Conservation (phyloP, 176 grass and related monocot genomes). For the Coix lacrymajobi region DNA sequence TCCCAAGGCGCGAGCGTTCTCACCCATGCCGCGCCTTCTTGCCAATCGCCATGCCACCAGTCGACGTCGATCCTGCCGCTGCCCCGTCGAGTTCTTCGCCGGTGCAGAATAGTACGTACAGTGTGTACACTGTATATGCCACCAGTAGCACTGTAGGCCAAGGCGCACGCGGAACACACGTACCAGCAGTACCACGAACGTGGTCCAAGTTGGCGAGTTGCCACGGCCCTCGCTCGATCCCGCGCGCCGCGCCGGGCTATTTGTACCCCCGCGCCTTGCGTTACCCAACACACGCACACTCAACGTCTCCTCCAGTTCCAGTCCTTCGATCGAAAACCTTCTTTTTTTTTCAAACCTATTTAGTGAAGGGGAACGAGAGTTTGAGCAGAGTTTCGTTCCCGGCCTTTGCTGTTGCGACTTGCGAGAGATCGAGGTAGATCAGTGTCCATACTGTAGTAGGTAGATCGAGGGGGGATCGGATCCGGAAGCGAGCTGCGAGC, state of each 20-base stretch:
- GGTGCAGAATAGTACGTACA: neutral
- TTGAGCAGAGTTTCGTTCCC: too few species aligned
- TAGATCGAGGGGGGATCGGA: too few species aligned
- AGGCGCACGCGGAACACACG: neutral
- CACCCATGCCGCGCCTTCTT: too few species aligned
- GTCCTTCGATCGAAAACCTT: too few species aligned
- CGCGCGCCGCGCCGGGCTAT: neutral
- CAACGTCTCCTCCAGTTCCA: neutral
- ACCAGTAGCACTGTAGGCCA: neutral
- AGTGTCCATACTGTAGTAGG: too few species aligned
- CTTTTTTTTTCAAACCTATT: too few species aligned
- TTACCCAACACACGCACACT: neutral
- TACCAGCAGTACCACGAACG: neutral
- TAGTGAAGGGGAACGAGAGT: too few species aligned
- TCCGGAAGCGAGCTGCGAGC: too few species aligned
- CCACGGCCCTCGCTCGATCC: neutral
- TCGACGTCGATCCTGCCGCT: neutral
- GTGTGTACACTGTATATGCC: too few species aligned
- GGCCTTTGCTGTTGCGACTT: too few species aligned
- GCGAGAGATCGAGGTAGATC: too few species aligned
- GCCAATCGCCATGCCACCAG: too few species aligned
- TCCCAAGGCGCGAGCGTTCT: neutral
- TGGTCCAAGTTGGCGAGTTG: neutral
- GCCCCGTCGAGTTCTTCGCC: neutral
- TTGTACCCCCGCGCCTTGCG: neutral